These are phyloP conservation scores for Ustulina deusta DNA, from an alignment of 2,329 filamentous ascomycete genomes.

Conservation along the genomic window DNA sequence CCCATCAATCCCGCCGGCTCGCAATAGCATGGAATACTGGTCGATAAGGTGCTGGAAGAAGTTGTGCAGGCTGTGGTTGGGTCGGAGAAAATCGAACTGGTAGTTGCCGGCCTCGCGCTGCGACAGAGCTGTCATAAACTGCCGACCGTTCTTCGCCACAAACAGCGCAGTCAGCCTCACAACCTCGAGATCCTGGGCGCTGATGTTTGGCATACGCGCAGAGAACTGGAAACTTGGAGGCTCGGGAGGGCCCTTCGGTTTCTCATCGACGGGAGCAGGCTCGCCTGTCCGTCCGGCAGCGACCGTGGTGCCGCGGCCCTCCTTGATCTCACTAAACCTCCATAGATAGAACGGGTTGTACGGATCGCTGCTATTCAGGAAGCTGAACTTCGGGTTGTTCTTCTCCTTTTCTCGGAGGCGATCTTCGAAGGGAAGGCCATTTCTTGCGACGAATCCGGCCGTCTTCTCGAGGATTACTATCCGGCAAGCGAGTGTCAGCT, in stretches of 20 bases:
- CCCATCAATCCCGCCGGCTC: slow-evolving; percentile 74
- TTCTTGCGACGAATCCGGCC: slow-evolving; percentile 85
- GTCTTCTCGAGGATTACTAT: slow-evolving; percentile 84
- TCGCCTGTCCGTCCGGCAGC: slow-evolving; percentile 80
- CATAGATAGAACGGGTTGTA: slow-evolving; percentile 92
- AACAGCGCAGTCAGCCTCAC: slow-evolving; percentile 86
- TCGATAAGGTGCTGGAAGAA: slow-evolving; percentile 94
- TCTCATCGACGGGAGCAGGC: slow-evolving; percentile 66
- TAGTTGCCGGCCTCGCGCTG: slow-evolving; percentile 91
- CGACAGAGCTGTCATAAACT: slow-evolving; percentile 89
- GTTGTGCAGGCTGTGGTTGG: slow-evolving; percentile 95
- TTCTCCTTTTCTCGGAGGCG: slow-evolving; percentile 87
- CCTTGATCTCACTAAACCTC: slow-evolving; percentile 87
- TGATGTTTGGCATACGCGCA: slow-evolving; percentile 96
- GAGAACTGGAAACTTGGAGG: slow-evolving; percentile 93
- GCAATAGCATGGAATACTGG: slow-evolving; percentile 87
- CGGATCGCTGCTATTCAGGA: slow-evolving; percentile 81
- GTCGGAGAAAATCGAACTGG: slow-evolving; percentile 95
- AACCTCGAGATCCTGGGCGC: slow-evolving; percentile 86
- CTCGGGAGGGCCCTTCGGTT: slow-evolving; percentile 84
- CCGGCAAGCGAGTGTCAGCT: slow-evolving; percentile 24
- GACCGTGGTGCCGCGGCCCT: slow-evolving; percentile 82
- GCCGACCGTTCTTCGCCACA: slow-evolving; percentile 90
- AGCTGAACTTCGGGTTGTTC: slow-evolving; percentile 90
- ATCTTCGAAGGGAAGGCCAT: slow-evolving; percentile 78